Base-by-base conservation (phyloP, 305 asterid genomes). In the Euphrasia arctica region DNA sequence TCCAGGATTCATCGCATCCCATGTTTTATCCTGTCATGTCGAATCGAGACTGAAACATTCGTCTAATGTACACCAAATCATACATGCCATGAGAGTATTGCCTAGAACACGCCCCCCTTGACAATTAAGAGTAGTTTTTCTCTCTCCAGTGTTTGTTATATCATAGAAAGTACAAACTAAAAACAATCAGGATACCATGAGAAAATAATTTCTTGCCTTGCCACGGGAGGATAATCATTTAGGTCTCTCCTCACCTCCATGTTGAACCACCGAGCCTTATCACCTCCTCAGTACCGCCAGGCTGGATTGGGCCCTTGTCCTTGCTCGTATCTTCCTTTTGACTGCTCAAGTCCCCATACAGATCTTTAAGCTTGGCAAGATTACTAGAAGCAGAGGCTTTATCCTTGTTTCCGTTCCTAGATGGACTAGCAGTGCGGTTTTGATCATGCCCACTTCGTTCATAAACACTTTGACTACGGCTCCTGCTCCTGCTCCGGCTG, bases 261-360 rank as follows among this genome's bases (percentile, higher is more conserved):
- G 82, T 68, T 2, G 95, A 86, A 61, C 95, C 97, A 64, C 98
- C 98, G 11, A 92, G 94, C 64, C 88, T 83, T 65, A 93, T 90
- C 67, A 93, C 97, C 76, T 87, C 96, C 73, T 89, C 96, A 0
- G 91, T 81, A 39, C 97, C 95, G 63, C 87, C 45, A 0, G 45
- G 3, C 45, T 39, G 45, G 45, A 2, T 39, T 39, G 45, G 12
- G 45, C 8, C 89, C 67, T 78, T 81, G 58, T 69, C 85, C 39
- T 70, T 72, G 58, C 82, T 77, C 5, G 59, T 58, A 14, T 80
- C 87, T 66, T 87, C 95, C 77, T 87, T 87, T 45, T 79, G 82
- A 70, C 34, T 73, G 76, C 77, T 73, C 62, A 80, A 70, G 70
- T 90, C 97, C 11, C 98, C 98, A 60, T 93, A 93, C 3, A 93